Base-by-base conservation (phyloP, 1,139 yeast species). In the Hemisphaericaspora xylofermentans region DNA sequence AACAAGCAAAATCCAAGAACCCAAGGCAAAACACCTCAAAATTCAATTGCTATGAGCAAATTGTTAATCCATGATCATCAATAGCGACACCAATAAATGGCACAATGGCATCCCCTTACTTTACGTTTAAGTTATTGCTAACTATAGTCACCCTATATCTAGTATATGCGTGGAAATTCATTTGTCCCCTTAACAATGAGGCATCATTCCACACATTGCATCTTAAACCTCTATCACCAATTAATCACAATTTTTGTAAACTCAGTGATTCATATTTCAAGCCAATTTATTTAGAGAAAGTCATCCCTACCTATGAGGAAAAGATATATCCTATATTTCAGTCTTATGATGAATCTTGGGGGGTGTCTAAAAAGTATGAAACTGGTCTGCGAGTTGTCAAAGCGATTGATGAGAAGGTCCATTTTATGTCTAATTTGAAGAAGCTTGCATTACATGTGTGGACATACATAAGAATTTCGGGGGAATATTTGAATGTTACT, bases 231-330 rank as follows among this genome's bases (percentile, higher is more conserved):
- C 39, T 43, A 26, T 36, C 53, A 2, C 53, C 54, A 2, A 38
- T 49, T 12, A 47, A 44, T 35, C 43, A 46, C 33, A 52, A 49
- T 39, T 39, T 48, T 34, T 50, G 54, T 40, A 33, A 30, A 19
- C 9, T 43, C 3, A 42, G 47, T 33, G 40, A 46, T 35, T 25
- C 24, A 14, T 41, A 40, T 21, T 28, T 49, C 32, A 41, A 46
- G 34, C 53, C 53, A 21, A 24, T 40, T 12, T 43, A 33, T 31
- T 28, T 32, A 6, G 10, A 31, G 3, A 31, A 29, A 22, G 33
- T 49, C 14, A 35, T 40, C 12, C 53, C 53, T 10, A 27, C 37
- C 9, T 48, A 46, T 38, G 36, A 45, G 21, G 22, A 39, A 10
- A 39, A 39, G 13, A 21, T 50, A 9, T 27, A 33, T 17, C 54